These are phyloP conservation scores for Trichocomaceae sp. DNA, from an alignment of 2,329 filamentous ascomycete species.

Conservation along the genomic window DNA sequence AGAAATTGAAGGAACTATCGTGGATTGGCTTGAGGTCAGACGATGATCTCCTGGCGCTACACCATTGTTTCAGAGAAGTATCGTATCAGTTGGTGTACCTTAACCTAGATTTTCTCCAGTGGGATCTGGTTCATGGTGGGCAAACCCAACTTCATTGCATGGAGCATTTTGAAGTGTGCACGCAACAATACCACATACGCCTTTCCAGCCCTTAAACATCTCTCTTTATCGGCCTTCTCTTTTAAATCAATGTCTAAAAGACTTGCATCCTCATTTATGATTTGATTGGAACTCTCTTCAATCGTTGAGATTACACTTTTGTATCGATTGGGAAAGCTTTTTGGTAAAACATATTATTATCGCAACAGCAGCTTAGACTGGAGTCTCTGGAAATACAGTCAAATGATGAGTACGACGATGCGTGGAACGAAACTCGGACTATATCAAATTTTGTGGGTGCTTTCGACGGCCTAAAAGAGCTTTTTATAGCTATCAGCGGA, in stretches of 20 bases:
- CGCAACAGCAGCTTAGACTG: not conserved
- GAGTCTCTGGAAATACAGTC: not conserved
- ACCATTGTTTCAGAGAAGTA: not conserved
- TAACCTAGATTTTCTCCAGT: constrained; percentile 1
- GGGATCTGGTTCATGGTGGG: not conserved
- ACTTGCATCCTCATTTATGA: not conserved
- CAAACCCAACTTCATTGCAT: not conserved
- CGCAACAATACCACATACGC: not conserved
- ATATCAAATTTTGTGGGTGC: constrained; percentile 1
- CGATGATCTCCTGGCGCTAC: not conserved
- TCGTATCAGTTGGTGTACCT: not conserved
- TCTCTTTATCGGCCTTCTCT: not conserved
- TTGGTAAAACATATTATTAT: not conserved
- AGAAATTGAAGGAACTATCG: not conserved
- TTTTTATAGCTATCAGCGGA: not conserved
- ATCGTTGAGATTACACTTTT: constrained; percentile 2
- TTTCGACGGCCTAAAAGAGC: constrained; percentile 7
- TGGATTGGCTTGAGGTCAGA: not conserved
- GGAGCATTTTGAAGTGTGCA: not conserved
- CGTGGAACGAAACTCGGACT: not conserved
- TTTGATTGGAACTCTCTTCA: constrained; percentile 1
- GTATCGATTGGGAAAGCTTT: not conserved
- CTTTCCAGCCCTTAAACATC: not conserved
- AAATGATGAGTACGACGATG: not conserved
- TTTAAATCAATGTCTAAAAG: not conserved